These are phyloP conservation scores for Evernia prunastri DNA, from an alignment of 495 filamentous ascomycete genomes.

Conservation along the genomic window DNA sequence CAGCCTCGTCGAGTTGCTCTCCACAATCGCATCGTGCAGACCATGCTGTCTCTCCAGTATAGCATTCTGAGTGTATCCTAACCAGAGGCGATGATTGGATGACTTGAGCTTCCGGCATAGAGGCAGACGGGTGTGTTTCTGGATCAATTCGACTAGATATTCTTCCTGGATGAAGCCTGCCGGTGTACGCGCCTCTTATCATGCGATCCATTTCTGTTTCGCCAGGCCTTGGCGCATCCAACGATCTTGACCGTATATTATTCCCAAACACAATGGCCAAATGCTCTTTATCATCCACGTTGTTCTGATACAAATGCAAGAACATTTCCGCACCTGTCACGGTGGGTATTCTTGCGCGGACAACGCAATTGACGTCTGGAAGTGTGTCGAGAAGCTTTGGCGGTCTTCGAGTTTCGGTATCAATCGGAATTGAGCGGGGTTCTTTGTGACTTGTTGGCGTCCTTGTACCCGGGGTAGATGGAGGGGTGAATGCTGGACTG, in stretches of 20 bases:
- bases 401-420: conserved; percentile 47
- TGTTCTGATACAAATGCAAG: conserved; percentile 89
- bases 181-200: conserved; percentile 88
- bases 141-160: conserved; percentile 56
- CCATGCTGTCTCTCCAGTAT: conserved; percentile 98
- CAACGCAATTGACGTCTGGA: conserved; percentile 72
- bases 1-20: conserved; percentile 95
- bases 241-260: conserved; percentile 68
- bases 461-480: conserved; percentile 59
- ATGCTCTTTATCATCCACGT: conserved; percentile 90
- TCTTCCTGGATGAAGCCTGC: conserved; percentile 79
- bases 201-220: conserved; percentile 96
- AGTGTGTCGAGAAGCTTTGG: conserved; percentile 63
- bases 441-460: conserved; percentile 35
- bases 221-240: conserved; percentile 74
- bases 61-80: conserved; percentile 96
- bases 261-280: conserved; percentile 95
- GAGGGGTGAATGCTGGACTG: conserved; percentile 74
- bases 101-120: conserved; percentile 9
- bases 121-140: conserved; percentile 16
- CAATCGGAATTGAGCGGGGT: conserved; percentile 48
- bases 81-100: conserved; percentile 57
- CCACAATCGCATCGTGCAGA: conserved; percentile 96
- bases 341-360: conserved; percentile 78
- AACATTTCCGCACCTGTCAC: conserved; percentile 93